Evolutionary conservation across 1,284 basidiomycete genomes (phyloP), one percentile per base, ranked within the genome.

Genomic region (Tilletiaria anomala): DNA sequence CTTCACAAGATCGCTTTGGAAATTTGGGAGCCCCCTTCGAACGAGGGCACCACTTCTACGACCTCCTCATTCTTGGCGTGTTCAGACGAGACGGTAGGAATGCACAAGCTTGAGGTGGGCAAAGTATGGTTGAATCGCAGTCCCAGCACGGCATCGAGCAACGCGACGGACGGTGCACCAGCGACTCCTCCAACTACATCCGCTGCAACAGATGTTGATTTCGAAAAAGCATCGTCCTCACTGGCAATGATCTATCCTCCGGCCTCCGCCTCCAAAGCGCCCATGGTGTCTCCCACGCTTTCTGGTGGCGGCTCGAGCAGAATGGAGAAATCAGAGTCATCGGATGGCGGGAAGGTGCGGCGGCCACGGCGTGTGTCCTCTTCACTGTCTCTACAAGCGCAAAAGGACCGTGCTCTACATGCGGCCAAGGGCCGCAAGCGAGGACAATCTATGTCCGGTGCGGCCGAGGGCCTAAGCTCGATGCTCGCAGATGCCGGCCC

Each of bases 1-100:
- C 73, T 93, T 40, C 88, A 93, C 72, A 94, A 59, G 46, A 54
- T 61, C 32, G 57, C 58, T 14, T 52, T 61, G 34, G 58, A 61
- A 40, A 49, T 60, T 23, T 44, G 58, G 20, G 57, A 61, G 26
- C 49, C 55, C 26, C 26, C 26, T 35, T 42, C 49, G 8, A 32
- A 46, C 22, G 49, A 20, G 20, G 31, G 29, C 14, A 24, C 17
- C 11, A 17, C 24, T 10, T 29, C 35, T n/a, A n/a, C 26, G 21
- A 31, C 21, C 21, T 22, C 8, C 12, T 15, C 44, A 4, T 41
- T 44, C 2, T 50, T 41, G 18, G 47, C 51, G 15, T 41, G 43
- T 4, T 40, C 45, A 15, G 21, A 59, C 38, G 55, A 61, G 42
- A 46, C 47, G 19, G 58, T 61, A 5, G 58, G 58, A 35, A 50